Evolutionary conservation across 805 yeast genomes (phyloP).

Genomic region (Candida glaebosa): DNA sequence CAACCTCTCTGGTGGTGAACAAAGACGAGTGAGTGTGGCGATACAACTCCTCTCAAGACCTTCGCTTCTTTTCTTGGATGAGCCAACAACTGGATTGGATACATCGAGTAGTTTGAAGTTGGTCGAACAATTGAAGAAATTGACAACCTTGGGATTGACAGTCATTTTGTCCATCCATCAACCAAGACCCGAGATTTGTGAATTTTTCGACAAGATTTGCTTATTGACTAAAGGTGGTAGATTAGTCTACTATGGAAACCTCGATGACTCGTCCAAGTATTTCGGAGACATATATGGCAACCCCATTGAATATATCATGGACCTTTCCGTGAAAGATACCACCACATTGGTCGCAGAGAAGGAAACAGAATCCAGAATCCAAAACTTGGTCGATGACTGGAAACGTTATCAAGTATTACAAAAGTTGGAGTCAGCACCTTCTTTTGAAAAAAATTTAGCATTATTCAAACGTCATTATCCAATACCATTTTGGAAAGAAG

Average conservation of each 20-base stretch:
- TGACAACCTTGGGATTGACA: conserved; percentile 59
- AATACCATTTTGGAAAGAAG: conserved; percentile 27
- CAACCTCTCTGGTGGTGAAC: conserved; percentile 86
- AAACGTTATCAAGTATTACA: neutral
- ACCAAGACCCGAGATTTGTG: conserved; percentile 74
- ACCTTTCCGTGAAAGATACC: conserved; percentile 32
- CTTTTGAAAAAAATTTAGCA: conserved; percentile 5
- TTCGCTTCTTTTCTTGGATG: conserved; percentile 73
- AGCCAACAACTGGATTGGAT: conserved; percentile 86
- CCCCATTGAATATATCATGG: conserved; percentile 33
- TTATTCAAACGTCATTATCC: conserved; percentile 10
- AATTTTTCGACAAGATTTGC: conserved; percentile 63
- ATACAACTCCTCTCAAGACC: conserved; percentile 77
- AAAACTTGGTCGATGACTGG: conserved; percentile 23
- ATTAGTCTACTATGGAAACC: conserved; percentile 43
- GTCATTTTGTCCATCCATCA: conserved; percentile 78
- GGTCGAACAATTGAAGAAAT: conserved; percentile 54
- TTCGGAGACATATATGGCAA: conserved; percentile 32
- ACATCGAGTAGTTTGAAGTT: conserved; percentile 70
- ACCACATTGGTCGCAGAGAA: conserved; percentile 23
- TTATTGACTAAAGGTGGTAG: conserved; percentile 60
- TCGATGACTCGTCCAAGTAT: conserved; percentile 43
- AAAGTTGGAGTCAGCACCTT: neutral
- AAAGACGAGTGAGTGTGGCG: conserved; percentile 72
- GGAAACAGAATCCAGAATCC: conserved; percentile 19